Evolutionary conservation across 768 basidiomycete species (phyloP), one percentile per base, ranked within the genome.

Genomic region (Termitomyces sp.): DNA sequence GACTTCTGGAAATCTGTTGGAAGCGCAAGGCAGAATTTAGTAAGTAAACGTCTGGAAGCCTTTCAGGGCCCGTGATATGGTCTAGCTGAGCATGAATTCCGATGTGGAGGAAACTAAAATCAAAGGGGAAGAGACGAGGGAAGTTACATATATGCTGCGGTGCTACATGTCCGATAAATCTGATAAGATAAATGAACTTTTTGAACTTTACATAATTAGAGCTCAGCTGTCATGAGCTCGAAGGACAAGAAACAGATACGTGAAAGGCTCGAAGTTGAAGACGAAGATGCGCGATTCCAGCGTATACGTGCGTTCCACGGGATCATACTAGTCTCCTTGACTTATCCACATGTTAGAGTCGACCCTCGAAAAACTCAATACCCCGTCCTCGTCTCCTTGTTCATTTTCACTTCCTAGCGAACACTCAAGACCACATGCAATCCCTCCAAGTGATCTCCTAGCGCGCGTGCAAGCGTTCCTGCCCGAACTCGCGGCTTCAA

Each of bases 381-480:
- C 50, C 1, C 24, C 55, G 5, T 51, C 58, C 7, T 44, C 48
- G 3, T 12, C 53, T 10, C 44, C 39, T 4, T 12, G 33, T 3
- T 37, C 55, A 7, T 40, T 59, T 22, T 22, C 18, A 14, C 32
- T 53, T 3, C 55, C 58, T 1, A 27, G 9, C 0, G 32, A 60
- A n/a, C 55, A 24, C 14, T 34, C 51, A 18, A 45, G 30, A 24
- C 61, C 62, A 12, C 76, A 72, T 58, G 62, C 74, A 12, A 61
- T 79, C 32, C 68, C 71, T 24, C 79, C 81, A 20, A 66, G 74
- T 55, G 82, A 83, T 61, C 75, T 91, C 20, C 73, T 91, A 6
- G 76, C 82, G 10, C 82, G 88, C 18, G 76, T 89, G 4, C 82
- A 84, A 67, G 79, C 82, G 0, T 90, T 90, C 65, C 78, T 91